Percentiles rank a stretch among this genome's conserved stretches.
Conservation (phyloP, 768 basidiomycete genomes). For the Collybia sordida region DNA sequence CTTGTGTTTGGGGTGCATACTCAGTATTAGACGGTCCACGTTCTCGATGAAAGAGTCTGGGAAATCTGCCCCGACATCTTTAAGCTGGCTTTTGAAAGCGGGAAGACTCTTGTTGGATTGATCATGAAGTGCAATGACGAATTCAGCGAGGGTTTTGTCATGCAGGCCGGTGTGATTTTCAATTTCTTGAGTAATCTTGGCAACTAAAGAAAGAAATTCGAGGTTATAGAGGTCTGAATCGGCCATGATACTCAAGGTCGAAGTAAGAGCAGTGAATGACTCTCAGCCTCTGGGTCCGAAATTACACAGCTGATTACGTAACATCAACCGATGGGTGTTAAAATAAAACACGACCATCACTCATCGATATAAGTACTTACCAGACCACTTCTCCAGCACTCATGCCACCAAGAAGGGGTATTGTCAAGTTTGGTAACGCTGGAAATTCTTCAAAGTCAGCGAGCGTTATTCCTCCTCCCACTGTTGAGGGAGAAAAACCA, state of each 20-base stretch:
- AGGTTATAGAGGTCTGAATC: conserved; percentile 86
- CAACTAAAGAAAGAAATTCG: conserved; percentile 88
- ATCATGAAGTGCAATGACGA: conserved; percentile 88
- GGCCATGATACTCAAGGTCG: conserved; percentile 42
- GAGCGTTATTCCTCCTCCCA: conserved; percentile 21
- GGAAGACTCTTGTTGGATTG: conserved; percentile 69
- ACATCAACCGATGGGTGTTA: not conserved
- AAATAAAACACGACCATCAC: too few relatives aligned
- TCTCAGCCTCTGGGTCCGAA: not conserved
- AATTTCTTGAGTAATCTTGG: conserved; percentile 91
- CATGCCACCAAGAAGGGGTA: conserved; percentile 73
- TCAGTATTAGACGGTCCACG: conserved; percentile 91
- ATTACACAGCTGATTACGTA: conserved; percentile 14
- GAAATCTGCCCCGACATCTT: conserved; percentile 77
- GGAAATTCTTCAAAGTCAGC: conserved; percentile 74
- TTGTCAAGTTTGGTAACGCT: conserved; percentile 88
- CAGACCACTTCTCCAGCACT: not conserved
- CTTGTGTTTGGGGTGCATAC: conserved; percentile 95
- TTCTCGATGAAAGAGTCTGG: conserved; percentile 90
- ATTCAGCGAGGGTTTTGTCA: conserved; percentile 95
- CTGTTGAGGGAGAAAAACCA: conserved; percentile 44
- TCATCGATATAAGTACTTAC: too few relatives aligned
- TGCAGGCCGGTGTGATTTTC: conserved; percentile 82
- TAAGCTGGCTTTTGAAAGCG: conserved; percentile 81
- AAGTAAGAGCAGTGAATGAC: conserved; percentile 2